A percentile compares a stretch with the other conserved stretches of the same genome.
Evolutionary conservation across 306 rosid species (phyloP).

Genomic region (barrel medic (Medicago truncatula)): MtrunA17r5.0-ANR NC_053047.1:10160001-10160500

Average conservation of each 20-base stretch:
- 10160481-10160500: neutral
- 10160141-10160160: constrained; percentile 48
- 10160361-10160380: constrained; percentile 93
- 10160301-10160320: constrained; percentile 70
- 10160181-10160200: neutral
- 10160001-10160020: constrained; percentile 88
- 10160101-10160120: constrained; percentile 67
- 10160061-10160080: constrained; percentile 72
- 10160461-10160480: neutral
- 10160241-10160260: neutral
- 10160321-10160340: constrained; percentile 97
- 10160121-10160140: constrained; percentile 83
- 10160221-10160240: too few relatives aligned
- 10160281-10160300: neutral
- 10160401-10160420: constrained; percentile 13
- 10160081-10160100: constrained; percentile 71
- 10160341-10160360: constrained; percentile 86
- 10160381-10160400: constrained; percentile 95
- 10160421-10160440: constrained; percentile 9
- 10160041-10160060: constrained; percentile 79
- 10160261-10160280: neutral
- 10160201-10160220: too few relatives aligned
- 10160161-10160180: neutral
- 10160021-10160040: constrained; percentile 74
- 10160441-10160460: neutral